Percentiles rank a stretch among this genome's conserved stretches.
These are phyloP conservation scores for Sarocladiaceae sp. DNA, from an alignment of 2,329 filamentous ascomycete genomes.

Conservation along the genomic window DNA sequence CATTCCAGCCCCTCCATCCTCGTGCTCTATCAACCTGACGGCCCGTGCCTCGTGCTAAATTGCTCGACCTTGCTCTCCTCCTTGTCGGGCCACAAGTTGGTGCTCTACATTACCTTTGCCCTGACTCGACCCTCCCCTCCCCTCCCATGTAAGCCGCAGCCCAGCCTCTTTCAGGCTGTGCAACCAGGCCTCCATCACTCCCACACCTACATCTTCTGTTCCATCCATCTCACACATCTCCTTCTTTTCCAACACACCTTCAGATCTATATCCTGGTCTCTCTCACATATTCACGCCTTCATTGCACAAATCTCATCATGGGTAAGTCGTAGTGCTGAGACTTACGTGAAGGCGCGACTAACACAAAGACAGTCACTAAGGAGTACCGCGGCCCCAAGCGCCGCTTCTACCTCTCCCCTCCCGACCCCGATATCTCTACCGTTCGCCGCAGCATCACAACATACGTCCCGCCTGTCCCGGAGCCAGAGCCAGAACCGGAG, in stretches of 20 bases:
- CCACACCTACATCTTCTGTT: no score
- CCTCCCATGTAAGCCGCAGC: no score
- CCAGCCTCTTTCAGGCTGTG: no score
- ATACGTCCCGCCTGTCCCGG: conserved; percentile 24
- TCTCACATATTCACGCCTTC: no score
- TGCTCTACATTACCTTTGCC: background rate
- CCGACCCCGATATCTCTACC: conserved; percentile 30
- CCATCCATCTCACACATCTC: no score
- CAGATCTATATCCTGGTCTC: no score
- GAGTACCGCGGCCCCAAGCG: conserved; percentile 29
- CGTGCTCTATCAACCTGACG: background rate
- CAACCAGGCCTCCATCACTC: no score
- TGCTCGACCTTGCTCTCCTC: background rate
- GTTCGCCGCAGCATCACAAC: conserved; percentile 31
- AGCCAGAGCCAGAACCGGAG: conserved; percentile 11
- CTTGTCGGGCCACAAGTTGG: background rate
- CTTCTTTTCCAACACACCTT: background rate
- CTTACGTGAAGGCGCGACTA: background rate
- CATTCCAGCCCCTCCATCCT: background rate
- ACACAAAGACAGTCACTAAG: conserved; percentile 18
- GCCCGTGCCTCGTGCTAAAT: conserved; percentile 1
- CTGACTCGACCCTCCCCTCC: no score
- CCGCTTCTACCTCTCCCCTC: conserved; percentile 35
- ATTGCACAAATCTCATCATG: background rate
- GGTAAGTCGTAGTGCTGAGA: conserved; percentile 4